Percentiles rank a stretch among this genome's conserved stretches.
phyloP scores from a whole-genome alignment of 2,329 filamentous ascomycete genomes.

The Monascus ruber region DNA sequence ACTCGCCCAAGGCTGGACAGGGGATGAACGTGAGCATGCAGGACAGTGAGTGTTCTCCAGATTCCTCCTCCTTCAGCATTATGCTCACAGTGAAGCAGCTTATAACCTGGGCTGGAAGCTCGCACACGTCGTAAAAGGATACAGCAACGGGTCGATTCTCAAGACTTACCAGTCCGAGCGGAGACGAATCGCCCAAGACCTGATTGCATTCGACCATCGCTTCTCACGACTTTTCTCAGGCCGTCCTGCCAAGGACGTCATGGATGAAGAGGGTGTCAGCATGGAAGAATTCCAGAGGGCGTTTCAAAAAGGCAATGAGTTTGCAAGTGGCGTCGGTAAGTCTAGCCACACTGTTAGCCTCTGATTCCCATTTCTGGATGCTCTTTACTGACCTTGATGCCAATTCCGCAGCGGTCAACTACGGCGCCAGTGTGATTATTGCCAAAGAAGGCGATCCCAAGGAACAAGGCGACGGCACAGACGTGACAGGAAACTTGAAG shows the following conservation, averaged over 20 bases:
- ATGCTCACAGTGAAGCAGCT: no score
- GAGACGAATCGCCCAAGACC: no score
- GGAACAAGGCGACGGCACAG: conserved; percentile 39
- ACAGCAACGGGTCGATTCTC: no score
- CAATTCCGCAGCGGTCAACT: conserved; percentile 39
- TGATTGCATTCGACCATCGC: conserved; percentile 34
- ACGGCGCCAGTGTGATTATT: conserved; percentile 45
- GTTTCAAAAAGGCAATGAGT: conserved; percentile 49
- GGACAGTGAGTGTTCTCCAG: no score
- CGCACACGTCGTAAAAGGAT: neutral
- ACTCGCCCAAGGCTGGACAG: conserved; percentile 8
- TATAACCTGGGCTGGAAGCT: conserved; percentile 38
- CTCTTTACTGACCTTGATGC: conserved; percentile 5
- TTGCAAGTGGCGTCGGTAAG: conserved; percentile 43
- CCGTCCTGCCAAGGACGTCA: conserved; percentile 46
- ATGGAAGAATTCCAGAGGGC: conserved; percentile 53
- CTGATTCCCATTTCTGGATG: neutral
- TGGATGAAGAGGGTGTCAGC: conserved; percentile 50
- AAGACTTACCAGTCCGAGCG: no score
- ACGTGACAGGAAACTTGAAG: conserved; percentile 21
- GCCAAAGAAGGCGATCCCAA: conserved; percentile 38
- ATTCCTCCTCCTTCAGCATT: no score
- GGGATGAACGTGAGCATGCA: no score
- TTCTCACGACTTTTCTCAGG: conserved; percentile 48
- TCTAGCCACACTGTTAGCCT: conserved; percentile 4